Evolutionary conservation across 2,329 filamentous ascomycete genomes (phyloP), one percentile per base, ranked within the genome.

Genomic region (Blastomyces silverae): DNA sequence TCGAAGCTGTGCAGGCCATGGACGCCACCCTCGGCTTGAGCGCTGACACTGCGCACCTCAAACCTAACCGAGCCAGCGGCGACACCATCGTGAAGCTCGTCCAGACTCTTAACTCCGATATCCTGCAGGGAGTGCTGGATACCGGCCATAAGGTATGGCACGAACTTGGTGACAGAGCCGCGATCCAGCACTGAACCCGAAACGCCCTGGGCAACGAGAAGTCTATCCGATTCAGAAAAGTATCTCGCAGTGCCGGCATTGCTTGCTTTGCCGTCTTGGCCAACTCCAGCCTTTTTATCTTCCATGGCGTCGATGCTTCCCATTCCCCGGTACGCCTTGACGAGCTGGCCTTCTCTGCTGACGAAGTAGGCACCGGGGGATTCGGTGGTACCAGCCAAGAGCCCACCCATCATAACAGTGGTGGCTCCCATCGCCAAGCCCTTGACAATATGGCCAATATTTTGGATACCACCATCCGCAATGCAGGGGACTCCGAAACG

Each of bases 301-400:
- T 97, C 92, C 94, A 99, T 99, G 70, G 94, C 94, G 73, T 97
- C 94, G 76, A 99, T 99, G 79, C 89, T 92, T 70, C 94, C 94
- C 94, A 99, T 99, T 66, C 94, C 94, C 79, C 94, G 90, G 84
- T 99, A 99, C 52, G 94, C 92, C 85, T 99, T 99, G 79, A 99
- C 93, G 64, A 99, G 88, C 84, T 97, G 95, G 69, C 94, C 94
- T 80, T 97, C 93, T 67, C 90, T 89, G 74, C 91, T 96, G 71
- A 99, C 91, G 75, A 96, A 97, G 70, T 95, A 97, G 70, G 93
- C 92, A 69, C 94, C 95, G 46, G 94, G 94, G 48, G 93, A 97
- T 81, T 99, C 94, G 53, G 93, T 97, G 68, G 94, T 97, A 76
- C 95, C 94, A 61, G 94, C 94, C 69, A 99, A 85, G 63, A 99